Conservation (phyloP, 2,329 filamentous ascomycete genomes). For the Colletotrichum liaoningense region DNA sequence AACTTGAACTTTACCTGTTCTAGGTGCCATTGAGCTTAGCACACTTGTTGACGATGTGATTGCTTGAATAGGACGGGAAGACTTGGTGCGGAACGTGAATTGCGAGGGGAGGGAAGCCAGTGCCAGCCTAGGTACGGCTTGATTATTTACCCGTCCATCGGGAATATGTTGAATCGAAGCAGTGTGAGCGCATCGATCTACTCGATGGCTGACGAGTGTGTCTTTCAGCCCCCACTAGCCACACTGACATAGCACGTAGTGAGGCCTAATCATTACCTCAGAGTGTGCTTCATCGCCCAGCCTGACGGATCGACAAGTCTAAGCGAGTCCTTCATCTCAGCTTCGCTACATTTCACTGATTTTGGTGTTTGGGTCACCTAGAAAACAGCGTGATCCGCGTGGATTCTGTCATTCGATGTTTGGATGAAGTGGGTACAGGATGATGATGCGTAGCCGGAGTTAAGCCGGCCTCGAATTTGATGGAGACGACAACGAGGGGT, state of each 20-base stretch:
- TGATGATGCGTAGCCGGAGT: neutral
- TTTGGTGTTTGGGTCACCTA: no score
- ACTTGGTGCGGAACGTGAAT: neutral
- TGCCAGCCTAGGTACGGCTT: neutral
- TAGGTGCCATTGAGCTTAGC: slow-evolving; percentile 9
- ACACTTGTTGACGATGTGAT: slow-evolving; percentile 4
- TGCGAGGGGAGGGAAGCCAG: neutral
- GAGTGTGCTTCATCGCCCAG: slow-evolving; percentile 5
- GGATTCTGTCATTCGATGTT: slow-evolving; percentile 24
- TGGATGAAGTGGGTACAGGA: neutral
- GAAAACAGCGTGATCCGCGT: neutral
- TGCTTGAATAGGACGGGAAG: slow-evolving; percentile 6
- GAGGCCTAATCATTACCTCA: neutral
- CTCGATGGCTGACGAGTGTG: neutral
- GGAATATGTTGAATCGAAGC: neutral
- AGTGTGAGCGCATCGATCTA: neutral
- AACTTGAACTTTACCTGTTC: neutral
- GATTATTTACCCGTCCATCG: neutral
- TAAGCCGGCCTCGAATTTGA: neutral
- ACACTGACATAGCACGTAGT: neutral
- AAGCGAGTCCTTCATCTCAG: slow-evolving; percentile 1
- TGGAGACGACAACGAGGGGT: neutral
- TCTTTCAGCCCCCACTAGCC: neutral
- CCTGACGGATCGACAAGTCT: slow-evolving; percentile 6
- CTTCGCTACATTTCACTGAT: no score